phyloP scores from a whole-genome alignment of 805 yeast genomes.

The Zygoascus tannicola region DNA sequence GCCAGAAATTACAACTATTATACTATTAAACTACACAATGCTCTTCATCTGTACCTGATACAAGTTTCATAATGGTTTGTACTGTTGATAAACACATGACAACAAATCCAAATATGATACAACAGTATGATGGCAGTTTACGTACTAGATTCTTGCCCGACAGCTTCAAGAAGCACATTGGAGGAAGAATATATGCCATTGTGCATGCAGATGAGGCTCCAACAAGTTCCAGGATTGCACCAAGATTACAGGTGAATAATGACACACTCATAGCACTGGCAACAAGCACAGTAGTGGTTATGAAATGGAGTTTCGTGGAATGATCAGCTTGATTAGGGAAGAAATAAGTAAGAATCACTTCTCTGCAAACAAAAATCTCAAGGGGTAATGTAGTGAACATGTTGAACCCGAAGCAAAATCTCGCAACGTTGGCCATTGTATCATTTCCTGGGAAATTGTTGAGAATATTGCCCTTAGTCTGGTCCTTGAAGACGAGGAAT shows the following conservation, averaged over 20 bases:
- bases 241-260: conserved; percentile 74
- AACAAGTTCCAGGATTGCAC: conserved; percentile 78
- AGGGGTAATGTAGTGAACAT: conserved; percentile 89
- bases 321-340: conserved; percentile 23
- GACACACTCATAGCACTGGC: conserved; percentile 66
- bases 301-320: conserved; percentile 38
- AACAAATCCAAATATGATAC: conserved; percentile 60
- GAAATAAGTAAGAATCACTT: conserved; percentile 62
- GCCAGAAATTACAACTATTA: too few relatives aligned
- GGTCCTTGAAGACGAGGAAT: conserved; percentile 59
- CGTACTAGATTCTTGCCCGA: conserved; percentile 39
- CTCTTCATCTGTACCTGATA: conserved; percentile 34
- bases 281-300: conserved; percentile 58
- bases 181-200: conserved; percentile 89
- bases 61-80: conserved; percentile 51
- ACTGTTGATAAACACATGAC: conserved; percentile 76
- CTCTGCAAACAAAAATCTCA: conserved; percentile 84
- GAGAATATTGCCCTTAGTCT: conserved; percentile 77
- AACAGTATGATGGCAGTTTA: conserved; percentile 48
- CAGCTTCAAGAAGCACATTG: conserved; percentile 66
- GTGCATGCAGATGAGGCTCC: conserved; percentile 91
- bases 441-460: conserved; percentile 80
- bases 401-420: conserved; percentile 83
- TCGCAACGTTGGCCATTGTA: conserved; percentile 68
- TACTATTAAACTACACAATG: conserved; percentile 37